Evolutionary conservation across 2,329 filamentous ascomycete genomes (phyloP).

Genomic region (Daldinia eschscholtzii): DNA sequence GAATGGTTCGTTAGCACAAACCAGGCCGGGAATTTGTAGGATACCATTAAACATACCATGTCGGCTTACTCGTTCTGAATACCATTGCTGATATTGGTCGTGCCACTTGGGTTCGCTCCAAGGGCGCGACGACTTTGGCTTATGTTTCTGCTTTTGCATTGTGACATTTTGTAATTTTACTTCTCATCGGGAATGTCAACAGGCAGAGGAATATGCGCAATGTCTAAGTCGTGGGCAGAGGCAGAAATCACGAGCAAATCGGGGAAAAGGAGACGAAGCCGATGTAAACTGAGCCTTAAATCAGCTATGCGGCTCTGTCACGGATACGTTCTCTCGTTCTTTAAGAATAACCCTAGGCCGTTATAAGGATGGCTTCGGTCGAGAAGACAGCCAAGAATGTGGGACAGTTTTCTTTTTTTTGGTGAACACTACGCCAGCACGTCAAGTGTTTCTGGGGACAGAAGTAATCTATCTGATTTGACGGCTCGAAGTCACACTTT

Average conservation of each 20-base stretch:
- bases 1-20: conserved; percentile 32
- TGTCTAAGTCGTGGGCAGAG: conserved; percentile 39
- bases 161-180: conserved; percentile 49
- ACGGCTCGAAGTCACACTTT: conserved; percentile 37
- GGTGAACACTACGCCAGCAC: conserved; percentile 41
- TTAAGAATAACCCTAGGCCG: conserved; percentile 35
- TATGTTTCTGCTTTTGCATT: conserved; percentile 48
- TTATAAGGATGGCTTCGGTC: conserved; percentile 34
- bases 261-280: conserved; percentile 34
- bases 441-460: conserved; percentile 32
- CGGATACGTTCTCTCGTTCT: conserved; percentile 34
- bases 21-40: conserved; percentile 18
- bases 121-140: conserved; percentile 45
- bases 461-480: conserved; percentile 45
- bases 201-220: conserved; percentile 38
- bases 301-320: conserved; percentile 49
- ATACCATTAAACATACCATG: conserved; percentile 45
- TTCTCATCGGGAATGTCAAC: conserved; percentile 43
- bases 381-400: conserved; percentile 36
- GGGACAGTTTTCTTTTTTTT: conserved; percentile 28
- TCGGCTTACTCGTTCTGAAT: conserved; percentile 43
- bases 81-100: conserved; percentile 42
- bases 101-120: conserved; percentile 50
- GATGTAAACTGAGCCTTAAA: conserved; percentile 47
- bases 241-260: conserved; percentile 43